A percentile compares a stretch with the other conserved stretches of the same genome.
These are phyloP conservation scores for Omphalotus guepiniiformis DNA, from an alignment of 768 basidiomycete genomes.

Conservation along the genomic window DNA sequence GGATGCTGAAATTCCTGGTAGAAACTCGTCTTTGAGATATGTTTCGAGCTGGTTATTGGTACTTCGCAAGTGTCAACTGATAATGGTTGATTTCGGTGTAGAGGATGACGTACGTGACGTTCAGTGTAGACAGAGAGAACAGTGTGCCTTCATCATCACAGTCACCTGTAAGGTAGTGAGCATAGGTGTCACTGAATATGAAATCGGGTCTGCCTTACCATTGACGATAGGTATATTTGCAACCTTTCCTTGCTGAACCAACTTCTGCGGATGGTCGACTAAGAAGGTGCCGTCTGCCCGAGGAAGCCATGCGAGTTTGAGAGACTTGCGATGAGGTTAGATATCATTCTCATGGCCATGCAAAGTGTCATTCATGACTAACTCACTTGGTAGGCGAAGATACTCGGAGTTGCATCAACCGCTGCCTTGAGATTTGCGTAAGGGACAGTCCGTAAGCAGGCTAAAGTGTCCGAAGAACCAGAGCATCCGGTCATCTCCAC, in stretches of 20 bases:
- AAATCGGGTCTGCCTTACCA: slow-evolving; percentile 21
- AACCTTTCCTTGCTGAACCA: slow-evolving; percentile 39
- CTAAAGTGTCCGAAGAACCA: slow-evolving; percentile 34
- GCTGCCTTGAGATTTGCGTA: slow-evolving; percentile 37
- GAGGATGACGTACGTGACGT: slow-evolving; percentile 40
- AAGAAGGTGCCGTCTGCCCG: slow-evolving; percentile 48
- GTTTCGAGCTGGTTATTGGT: slow-evolving; percentile 15
- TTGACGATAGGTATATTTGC: slow-evolving; percentile 47
- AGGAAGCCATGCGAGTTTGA: slow-evolving; percentile 43
- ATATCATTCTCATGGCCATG: neutral
- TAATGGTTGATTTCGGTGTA: neutral
- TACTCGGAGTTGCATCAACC: slow-evolving; percentile 36
- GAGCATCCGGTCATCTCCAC: slow-evolving; percentile 39
- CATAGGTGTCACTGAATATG: neutral
- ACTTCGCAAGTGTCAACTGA: slow-evolving; percentile 6
- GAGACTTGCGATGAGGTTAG: slow-evolving; percentile 23
- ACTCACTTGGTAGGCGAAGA: slow-evolving; percentile 39
- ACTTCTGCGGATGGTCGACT: slow-evolving; percentile 34
- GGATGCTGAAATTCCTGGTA: slow-evolving; percentile 7
- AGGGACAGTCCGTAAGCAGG: slow-evolving; percentile 38
- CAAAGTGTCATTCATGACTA: neutral
- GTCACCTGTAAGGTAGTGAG: slow-evolving; percentile 29
- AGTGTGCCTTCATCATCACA: slow-evolving; percentile 59
- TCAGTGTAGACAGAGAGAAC: slow-evolving; percentile 42
- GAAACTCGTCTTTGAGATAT: slow-evolving; percentile 15